Evolutionary conservation across 176 grass and related monocot genomes (phyloP), one percentile per base, ranked within the genome.

Genomic region (Poa pratensis): DNA sequence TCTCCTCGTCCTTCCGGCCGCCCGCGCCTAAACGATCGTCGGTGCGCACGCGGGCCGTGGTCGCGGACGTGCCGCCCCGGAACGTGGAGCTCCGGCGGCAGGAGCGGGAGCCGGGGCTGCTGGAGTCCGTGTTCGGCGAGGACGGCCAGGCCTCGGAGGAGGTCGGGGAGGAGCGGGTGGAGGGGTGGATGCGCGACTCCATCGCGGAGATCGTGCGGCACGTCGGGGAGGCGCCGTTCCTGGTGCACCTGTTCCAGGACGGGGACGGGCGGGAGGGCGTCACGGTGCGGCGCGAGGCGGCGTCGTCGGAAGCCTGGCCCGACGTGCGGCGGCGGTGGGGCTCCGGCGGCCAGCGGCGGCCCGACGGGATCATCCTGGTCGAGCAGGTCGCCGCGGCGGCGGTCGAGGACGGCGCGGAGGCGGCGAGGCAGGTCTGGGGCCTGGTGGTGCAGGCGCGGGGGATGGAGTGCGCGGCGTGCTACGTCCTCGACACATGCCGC

Each of bases 311-410:
- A 20, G 46, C 40, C 57, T 98, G 95, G 95, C 83, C 73, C 15
- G 50, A 82, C 35, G 90, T 95, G 58, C 75, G 74, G 17, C 90
- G 89, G 55, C 53, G 91, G 53, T 98, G 95, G 95, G 80, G 45
- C 7, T 3, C 78, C 0, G 83, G 87, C 6, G 46, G 64, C 40
- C 77, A 80, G 73, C 92, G 83, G 3, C 75, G 67, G 51, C 95
- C 95, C 3, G 95, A 95, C 64, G 95, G 91, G 28, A 84, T 98
- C 82, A 95, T 98, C 58, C 89, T 98, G 9, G 89, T 95, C 12
- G 91, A 95, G 73, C 84, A 85, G 79, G 39, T 98, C 20, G 80
- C 55, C 12, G 88, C 67, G 15, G 78, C 65, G 50, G 84, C 34
- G 68, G 57, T 13, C 35, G 91, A 81, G 83, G 69, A 60, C 9